Conservation (phyloP, 495 filamentous ascomycete species). For the Aspergillus taichungensis region DNA sequence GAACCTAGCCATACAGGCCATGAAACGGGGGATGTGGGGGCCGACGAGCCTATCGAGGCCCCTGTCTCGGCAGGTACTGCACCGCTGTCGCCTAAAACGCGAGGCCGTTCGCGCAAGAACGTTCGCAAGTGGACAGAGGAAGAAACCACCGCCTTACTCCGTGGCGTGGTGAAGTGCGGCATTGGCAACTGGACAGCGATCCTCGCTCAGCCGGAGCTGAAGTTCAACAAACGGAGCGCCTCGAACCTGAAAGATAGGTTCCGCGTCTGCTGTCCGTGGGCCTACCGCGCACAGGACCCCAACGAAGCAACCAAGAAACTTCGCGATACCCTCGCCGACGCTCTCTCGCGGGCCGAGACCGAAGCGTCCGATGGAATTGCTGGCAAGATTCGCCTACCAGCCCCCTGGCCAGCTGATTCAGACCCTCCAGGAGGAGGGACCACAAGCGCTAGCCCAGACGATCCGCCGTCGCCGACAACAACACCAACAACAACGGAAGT, state of each 20-base stretch:
- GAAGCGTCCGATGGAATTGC: constrained; percentile 15
- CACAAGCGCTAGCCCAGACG: constrained; percentile 8
- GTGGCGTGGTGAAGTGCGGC: constrained; percentile 71
- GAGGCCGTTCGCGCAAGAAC: constrained; percentile 38
- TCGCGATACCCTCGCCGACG: constrained; percentile 30
- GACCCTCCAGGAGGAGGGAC: constrained; percentile 7
- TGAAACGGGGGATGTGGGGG: not conserved
- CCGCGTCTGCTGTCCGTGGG: constrained; percentile 59
- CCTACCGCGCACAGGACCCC: constrained; percentile 35
- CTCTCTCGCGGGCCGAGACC: constrained; percentile 26
- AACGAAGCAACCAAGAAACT: constrained; percentile 40
- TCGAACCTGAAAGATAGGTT: constrained; percentile 73
- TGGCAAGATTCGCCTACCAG: constrained; percentile 20
- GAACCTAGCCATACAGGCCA: not conserved
- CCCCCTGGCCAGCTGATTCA: constrained; percentile 5
- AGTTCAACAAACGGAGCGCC: constrained; percentile 66
- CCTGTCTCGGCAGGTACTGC: constrained; percentile 14
- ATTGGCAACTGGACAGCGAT: constrained; percentile 87
- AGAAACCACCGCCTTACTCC: constrained; percentile 68
- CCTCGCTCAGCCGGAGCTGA: constrained; percentile 60
- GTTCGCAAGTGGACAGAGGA: constrained; percentile 70
- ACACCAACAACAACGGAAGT: no score
- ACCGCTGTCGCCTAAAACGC: constrained; percentile 32
- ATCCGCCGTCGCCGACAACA: constrained; percentile 16
- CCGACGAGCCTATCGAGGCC: constrained; percentile 1